phyloP scores from a whole-genome alignment of 441 rosid species.

The Cnidoscolus chayamansa region DNA sequence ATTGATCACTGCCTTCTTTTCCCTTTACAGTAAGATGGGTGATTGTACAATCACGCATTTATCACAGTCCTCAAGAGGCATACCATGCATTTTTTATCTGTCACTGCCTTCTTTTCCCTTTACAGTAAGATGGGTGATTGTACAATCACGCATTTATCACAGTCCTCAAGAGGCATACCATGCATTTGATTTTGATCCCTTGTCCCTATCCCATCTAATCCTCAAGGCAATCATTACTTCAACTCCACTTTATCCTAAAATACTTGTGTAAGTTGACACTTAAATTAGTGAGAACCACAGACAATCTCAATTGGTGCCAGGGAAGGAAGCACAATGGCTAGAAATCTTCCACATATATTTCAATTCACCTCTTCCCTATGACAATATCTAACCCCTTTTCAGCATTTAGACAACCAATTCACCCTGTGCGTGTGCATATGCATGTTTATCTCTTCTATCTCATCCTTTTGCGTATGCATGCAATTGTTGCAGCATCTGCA shows the following conservation, averaged over 20 bases:
- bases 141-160: neutral
- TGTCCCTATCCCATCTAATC: neutral
- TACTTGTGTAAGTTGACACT: neutral
- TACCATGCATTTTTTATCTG: neutral
- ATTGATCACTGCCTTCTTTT: neutral
- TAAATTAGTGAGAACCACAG: neutral
- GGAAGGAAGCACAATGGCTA: neutral
- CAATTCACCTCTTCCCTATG: neutral
- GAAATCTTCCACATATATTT: neutral
- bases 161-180: neutral
- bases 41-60: neutral
- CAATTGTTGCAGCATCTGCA: neutral
- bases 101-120: too few relatives aligned
- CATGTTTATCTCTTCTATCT: neutral
- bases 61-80: too few relatives aligned
- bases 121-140: neutral
- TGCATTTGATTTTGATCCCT: neutral
- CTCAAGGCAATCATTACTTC: neutral
- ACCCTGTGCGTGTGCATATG: neutral
- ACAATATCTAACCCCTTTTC: neutral
- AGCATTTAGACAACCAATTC: neutral
- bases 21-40: neutral
- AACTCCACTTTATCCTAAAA: neutral
- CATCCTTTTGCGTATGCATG: neutral
- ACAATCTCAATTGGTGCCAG: neutral